Evolutionary conservation across 257 asterid genomes (phyloP), one percentile per base, ranked within the genome.

Genomic region (Dorcoceras hygrometricum): DNA sequence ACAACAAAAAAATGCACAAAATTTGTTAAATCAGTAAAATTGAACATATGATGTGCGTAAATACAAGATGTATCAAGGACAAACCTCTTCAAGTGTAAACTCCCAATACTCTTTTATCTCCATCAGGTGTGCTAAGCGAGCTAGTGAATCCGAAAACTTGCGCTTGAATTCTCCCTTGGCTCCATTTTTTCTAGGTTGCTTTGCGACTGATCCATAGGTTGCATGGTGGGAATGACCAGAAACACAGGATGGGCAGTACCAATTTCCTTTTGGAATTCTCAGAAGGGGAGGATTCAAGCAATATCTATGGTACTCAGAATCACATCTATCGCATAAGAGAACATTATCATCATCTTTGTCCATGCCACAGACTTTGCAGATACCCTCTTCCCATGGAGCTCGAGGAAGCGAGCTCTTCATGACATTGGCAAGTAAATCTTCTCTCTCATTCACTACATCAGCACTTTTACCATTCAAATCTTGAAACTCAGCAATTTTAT

Each of bases 351-450:
- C 97, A 74, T 93, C 96, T 80, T 83, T 93, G 82, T 93, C 99
- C 89, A 86, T 87, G 71, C 96, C 95, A 69, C 99, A 93, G 48
- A 87, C 96, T 81, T 90, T 90, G 72, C 99, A 93, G 59, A 93
- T 69, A n/a, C 97, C 96, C 24, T 88, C 97, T 51, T 94, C 99
- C 99, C 99, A 94, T 59, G 99, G 97, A 70, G 97, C 96, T 83
- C 82, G 84, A 28, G 99, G 99, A 71, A 94, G 86, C 27, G 82
- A 70, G 75, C 81, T 82, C 68, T 81, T 89, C 55, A 79, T 77
- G 60, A 78, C 80, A 27, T 54, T 70, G 16, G 82, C 82, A 63
- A 88, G 80, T 51, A 87, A 73, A 26, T 79, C 91, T n/a, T 90
- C 89, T 71, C 86, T 83, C 82, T 79, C 89, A 66, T 81, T 85